These are phyloP conservation scores for Mytilinidion resinicola DNA, from an alignment of 495 filamentous ascomycete species.

Conservation along the genomic window DNA sequence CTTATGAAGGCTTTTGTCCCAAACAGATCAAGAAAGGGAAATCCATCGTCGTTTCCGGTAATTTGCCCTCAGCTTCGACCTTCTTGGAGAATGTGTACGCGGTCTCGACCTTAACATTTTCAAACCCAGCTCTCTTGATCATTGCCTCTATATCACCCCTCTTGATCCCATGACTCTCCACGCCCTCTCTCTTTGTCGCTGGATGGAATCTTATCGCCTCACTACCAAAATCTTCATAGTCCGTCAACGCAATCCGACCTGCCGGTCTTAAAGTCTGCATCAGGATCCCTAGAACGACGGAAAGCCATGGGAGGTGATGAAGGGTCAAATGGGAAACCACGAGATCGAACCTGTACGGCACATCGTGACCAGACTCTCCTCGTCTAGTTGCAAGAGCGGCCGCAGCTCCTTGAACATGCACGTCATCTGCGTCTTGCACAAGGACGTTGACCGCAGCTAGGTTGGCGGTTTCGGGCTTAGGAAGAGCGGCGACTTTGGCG, in stretches of 20 bases:
- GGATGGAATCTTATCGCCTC: constrained; percentile 49
- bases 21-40: constrained; percentile 51
- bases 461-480: constrained; percentile 34
- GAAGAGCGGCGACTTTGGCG: constrained; percentile 34
- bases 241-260: constrained; percentile 46
- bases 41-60: constrained; percentile 32
- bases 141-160: constrained; percentile 36
- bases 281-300: constrained; percentile 36
- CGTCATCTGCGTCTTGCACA: constrained; percentile 26
- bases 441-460: constrained; percentile 25
- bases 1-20: constrained; percentile 27
- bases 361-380: constrained; percentile 22
- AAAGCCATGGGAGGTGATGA: constrained; percentile 48
- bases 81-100: constrained; percentile 44
- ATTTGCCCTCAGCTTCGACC: constrained; percentile 38
- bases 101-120: constrained; percentile 38
- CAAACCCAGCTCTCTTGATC: constrained; percentile 44
- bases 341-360: constrained; percentile 41
- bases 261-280: constrained; percentile 40
- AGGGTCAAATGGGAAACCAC: constrained; percentile 48
- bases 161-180: constrained; percentile 49
- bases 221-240: constrained; percentile 52
- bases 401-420: constrained; percentile 21
- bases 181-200: constrained; percentile 44
- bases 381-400: constrained; percentile 19